Conservation (phyloP, 495 filamentous ascomycete genomes). For the Daldinia grandis region DNA sequence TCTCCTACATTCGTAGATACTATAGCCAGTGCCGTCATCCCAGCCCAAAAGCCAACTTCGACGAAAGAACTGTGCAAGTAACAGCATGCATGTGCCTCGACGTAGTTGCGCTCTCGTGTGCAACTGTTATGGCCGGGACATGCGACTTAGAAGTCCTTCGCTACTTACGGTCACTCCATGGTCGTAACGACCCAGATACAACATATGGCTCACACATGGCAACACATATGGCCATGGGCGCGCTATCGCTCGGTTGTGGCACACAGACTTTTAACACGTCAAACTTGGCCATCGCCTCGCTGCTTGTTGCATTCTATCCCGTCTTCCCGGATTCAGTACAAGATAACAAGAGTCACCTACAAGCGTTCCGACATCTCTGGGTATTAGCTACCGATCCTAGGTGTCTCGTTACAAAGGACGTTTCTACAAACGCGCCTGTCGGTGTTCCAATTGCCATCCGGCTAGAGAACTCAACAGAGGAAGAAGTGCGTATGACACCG, state of each 20-base stretch:
- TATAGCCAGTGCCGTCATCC: conserved; percentile 73
- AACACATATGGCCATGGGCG: conserved; percentile 87
- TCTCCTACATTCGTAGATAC: conserved; percentile 87
- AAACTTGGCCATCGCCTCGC: conserved; percentile 81
- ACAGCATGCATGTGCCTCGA: conserved; percentile 92
- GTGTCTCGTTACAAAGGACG: conserved; percentile 85
- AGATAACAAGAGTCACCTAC: conserved; percentile 92
- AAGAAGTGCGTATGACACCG: conserved; percentile 62
- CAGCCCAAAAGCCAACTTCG: conserved; percentile 66
- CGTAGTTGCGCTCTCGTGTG: conserved; percentile 77
- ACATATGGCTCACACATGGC: conserved; percentile 95
- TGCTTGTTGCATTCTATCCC: conserved; percentile 93
- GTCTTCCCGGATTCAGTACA: conserved; percentile 87
- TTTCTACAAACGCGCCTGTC: conserved; percentile 80
- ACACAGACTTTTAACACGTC: conserved; percentile 92
- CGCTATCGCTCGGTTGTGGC: conserved; percentile 90
- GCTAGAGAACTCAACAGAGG: conserved; percentile 57
- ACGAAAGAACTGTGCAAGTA: conserved; percentile 79
- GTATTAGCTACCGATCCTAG: conserved; percentile 90
- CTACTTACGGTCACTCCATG: conserved; percentile 86
- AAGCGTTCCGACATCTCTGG: conserved; percentile 98
- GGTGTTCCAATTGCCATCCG: conserved; percentile 69
- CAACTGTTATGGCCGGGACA: conserved; percentile 93
- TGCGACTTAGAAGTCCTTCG: conserved; percentile 90
- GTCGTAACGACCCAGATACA: conserved; percentile 82